These are phyloP conservation scores for Sedum album DNA, from an alignment of 164 flowering plant species.

Conservation along the genomic window DNA sequence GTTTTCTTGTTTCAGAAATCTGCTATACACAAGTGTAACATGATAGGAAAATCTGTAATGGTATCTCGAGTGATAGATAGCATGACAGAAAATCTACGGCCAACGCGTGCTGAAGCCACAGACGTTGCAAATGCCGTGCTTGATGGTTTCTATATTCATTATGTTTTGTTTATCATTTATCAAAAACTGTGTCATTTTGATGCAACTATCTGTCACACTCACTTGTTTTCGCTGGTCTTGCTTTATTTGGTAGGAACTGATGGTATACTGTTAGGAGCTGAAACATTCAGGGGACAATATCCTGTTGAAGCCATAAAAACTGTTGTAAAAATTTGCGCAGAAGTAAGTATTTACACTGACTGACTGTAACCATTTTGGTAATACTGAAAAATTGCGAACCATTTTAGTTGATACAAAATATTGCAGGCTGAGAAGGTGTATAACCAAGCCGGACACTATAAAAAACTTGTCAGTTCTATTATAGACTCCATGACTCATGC, in stretches of 20 bases:
- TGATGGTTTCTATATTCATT: constrained; percentile 29
- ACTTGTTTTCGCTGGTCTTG: not conserved
- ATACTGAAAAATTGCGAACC: not conserved
- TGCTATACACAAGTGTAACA: constrained; percentile 39
- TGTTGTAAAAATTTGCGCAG: constrained; percentile 41
- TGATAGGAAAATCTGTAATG: constrained; percentile 40
- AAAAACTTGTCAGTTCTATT: too few species aligned
- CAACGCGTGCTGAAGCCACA: constrained; percentile 52
- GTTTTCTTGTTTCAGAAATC: constrained; percentile 43
- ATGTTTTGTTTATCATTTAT: not conserved
- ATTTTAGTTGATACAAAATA: not conserved
- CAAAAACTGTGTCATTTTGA: not conserved
- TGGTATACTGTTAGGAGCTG: constrained; percentile 44
- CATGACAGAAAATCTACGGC: constrained; percentile 40
- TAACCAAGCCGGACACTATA: constrained; percentile 34
- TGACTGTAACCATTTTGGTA: too few species aligned
- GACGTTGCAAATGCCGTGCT: constrained; percentile 54
- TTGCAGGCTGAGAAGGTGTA: constrained; percentile 44
- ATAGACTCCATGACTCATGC: constrained; percentile 40
- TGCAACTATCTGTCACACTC: not conserved
- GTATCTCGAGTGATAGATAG: constrained; percentile 46
- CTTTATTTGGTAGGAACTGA: constrained; percentile 26
- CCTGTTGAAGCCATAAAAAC: constrained; percentile 38
- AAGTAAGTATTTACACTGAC: constrained; percentile 18
- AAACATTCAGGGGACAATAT: constrained; percentile 36